phyloP scores from a whole-genome alignment of 768 basidiomycete genomes.

The Boletus reticuloceps region DNA sequence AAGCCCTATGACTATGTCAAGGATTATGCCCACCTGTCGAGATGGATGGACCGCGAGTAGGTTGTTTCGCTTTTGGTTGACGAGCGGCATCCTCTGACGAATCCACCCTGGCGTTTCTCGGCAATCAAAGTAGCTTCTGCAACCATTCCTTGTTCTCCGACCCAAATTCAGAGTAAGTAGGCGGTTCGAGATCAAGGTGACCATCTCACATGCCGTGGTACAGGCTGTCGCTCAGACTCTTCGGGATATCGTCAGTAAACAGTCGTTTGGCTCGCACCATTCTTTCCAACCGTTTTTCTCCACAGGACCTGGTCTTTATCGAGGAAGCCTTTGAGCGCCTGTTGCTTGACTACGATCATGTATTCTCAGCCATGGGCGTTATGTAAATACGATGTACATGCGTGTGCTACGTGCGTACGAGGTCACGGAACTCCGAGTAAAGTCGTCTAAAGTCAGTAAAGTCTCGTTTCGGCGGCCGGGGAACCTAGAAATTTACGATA shows the following conservation, averaged over 20 bases:
- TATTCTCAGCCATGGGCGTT: constrained; percentile 97
- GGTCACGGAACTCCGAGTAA: too few relatives aligned
- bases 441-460: too few relatives aligned
- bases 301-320: constrained; percentile 90
- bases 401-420: too few relatives aligned
- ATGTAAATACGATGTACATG: too few relatives aligned
- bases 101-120: constrained; percentile 65
- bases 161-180: constrained; percentile 79
- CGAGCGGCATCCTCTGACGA: background rate
- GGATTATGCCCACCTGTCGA: constrained; percentile 84
- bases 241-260: constrained; percentile 62
- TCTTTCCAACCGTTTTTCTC: background rate
- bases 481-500: too few relatives aligned
- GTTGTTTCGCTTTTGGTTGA: constrained; percentile 14
- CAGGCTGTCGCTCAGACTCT: constrained; percentile 83
- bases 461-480: too few relatives aligned
- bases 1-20: constrained; percentile 98
- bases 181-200: background rate
- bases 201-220: background rate
- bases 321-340: constrained; percentile 97
- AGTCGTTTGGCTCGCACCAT: too few relatives aligned
- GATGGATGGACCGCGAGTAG: constrained; percentile 95
- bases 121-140: constrained; percentile 86
- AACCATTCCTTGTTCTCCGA: constrained; percentile 79
- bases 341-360: constrained; percentile 93